phyloP scores from a whole-genome alignment of 371 early-diverging fungal genomes.

The Haplosporangium sp. region DNA sequence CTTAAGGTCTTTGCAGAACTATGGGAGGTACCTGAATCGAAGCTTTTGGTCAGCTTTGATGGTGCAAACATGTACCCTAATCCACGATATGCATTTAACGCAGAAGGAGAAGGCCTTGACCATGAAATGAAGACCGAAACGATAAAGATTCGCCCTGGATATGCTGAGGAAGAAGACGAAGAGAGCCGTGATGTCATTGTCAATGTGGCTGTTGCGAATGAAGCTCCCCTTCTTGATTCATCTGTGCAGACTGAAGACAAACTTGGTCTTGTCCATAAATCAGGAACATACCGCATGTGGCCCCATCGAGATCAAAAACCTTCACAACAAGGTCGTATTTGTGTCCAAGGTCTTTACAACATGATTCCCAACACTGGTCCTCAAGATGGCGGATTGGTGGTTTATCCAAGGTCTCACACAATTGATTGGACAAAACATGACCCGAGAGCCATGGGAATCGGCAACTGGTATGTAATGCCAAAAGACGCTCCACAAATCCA shows the following conservation, averaged over 20 bases:
- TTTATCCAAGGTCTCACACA: neutral
- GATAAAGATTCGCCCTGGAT: neutral
- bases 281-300: neutral
- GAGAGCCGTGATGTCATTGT: neutral
- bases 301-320: too few species aligned
- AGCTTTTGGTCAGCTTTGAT: neutral
- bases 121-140: neutral
- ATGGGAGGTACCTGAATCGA: neutral
- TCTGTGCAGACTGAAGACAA: neutral
- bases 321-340: too few species aligned
- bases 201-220: neutral
- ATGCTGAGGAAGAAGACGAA: neutral
- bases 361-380: neutral
- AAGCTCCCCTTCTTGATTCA: neutral
- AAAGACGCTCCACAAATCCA: neutral
- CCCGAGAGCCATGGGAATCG: neutral
- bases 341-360: neutral
- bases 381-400: neutral
- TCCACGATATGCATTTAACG: neutral
- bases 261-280: neutral
- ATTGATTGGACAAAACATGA: neutral
- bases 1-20: neutral
- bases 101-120: neutral
- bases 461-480: neutral
- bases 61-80: slow-evolving; percentile 1